Evolutionary conservation across 1,284 basidiomycete genomes (phyloP), one percentile per base, ranked within the genome.

Genomic region (Sphagnurus paluster): DNA sequence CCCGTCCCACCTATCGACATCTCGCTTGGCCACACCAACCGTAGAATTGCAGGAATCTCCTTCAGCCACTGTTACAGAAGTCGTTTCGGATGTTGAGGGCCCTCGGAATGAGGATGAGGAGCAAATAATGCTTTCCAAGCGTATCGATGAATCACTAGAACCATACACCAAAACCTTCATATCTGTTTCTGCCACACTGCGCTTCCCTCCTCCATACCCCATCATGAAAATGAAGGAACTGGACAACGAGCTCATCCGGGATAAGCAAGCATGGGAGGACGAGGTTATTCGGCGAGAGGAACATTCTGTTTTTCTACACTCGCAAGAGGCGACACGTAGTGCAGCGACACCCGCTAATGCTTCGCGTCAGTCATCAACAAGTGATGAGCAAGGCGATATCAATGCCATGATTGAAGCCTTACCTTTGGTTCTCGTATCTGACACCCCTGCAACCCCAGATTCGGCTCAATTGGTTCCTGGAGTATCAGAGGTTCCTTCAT

Each of bases 121-220:
- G 48, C 82, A 81, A 44, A 62, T 80, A 33, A 75, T 78, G 38
- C 72, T 90, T 3, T 86, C 89, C 19, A 75, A 77, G 42, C 77
- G 82, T 17, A 90, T 95, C 33, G 82, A 90, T 38, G 74, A 84
- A 45, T 85, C 90, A 0, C 73, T 97, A 11, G 79, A 87, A 33
- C 90, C 90, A 0, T 98, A 96, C 62, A 72, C 79, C 52, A 81
- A 74, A 49, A 94, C 90, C 0, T 90, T 93, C 56, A 87, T 97
- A 19, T 96, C 93, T 1, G 90, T 93, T 25, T 96, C 93, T 5
- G 88, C 93, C 0, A 91, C 92, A 0, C 73, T 98, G 30, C 82
- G 90, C 9, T 94, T 96, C 63, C 87, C 87, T 10, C 93, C 94
- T 11, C 95, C 95, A 1, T 85, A 90, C 57, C 88, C 93, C 2